Evolutionary conservation across 768 basidiomycete species (phyloP).

Genomic region (Xerocomellus amylosporus): DNA sequence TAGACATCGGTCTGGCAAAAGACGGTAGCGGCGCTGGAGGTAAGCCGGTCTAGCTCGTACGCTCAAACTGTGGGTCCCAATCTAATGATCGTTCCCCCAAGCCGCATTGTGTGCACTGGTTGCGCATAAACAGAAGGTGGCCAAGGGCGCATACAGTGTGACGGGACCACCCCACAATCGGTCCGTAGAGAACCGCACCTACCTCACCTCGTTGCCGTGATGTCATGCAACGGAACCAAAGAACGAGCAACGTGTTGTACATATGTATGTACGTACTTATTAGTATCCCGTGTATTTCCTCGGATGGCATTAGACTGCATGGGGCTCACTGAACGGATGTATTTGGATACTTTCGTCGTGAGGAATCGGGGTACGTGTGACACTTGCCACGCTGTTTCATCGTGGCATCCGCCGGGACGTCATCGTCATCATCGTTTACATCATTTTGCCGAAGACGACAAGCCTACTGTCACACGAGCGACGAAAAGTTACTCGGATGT

Average conservation of each 20-base stretch:
- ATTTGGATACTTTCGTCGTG: not conserved
- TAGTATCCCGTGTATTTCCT: slow-evolving; percentile 5
- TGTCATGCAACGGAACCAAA: slow-evolving; percentile 1
- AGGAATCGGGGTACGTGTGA: slow-evolving; percentile 1
- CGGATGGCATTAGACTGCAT: slow-evolving; percentile 4
- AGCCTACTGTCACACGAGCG: not conserved
- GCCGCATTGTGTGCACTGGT: slow-evolving; percentile 83
- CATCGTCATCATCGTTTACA: slow-evolving; percentile 8
- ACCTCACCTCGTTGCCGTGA: slow-evolving; percentile 21
- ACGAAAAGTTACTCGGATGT: slow-evolving; percentile 5
- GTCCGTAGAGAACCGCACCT: slow-evolving; percentile 11
- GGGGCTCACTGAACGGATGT: not conserved
- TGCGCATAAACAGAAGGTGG: slow-evolving; percentile 25
- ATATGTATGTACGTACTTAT: slow-evolving; percentile 14
- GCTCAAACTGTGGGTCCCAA: not conserved
- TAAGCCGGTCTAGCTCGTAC: slow-evolving; percentile 38
- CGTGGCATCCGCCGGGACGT: not conserved
- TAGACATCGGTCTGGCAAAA: slow-evolving; percentile 90
- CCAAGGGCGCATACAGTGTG: slow-evolving; percentile 4
- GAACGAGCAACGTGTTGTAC: not conserved
- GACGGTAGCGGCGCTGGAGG: slow-evolving; percentile 98
- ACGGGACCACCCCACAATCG: slow-evolving; percentile 10
- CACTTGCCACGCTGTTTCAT: slow-evolving; percentile 7
- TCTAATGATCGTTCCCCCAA: slow-evolving; percentile 29
- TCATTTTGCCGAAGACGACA: not conserved